phyloP scores from a whole-genome alignment of 345 rosid genomes.

The Sisymbrium irio region DNA sequence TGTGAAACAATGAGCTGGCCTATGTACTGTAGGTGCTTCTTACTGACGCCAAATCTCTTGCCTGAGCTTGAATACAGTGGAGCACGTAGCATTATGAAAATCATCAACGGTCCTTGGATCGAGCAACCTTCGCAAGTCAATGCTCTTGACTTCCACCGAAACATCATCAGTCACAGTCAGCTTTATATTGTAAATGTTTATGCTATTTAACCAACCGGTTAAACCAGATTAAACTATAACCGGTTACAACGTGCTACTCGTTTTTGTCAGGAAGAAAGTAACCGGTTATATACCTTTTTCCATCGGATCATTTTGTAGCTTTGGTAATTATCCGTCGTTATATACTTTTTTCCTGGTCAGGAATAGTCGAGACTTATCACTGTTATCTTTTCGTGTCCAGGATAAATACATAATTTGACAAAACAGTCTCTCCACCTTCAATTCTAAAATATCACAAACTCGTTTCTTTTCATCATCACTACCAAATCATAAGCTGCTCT shows the following conservation, averaged over 20 bases:
- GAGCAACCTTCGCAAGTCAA: constrained; percentile 55
- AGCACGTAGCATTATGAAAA: constrained; percentile 85
- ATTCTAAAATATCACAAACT: constrained; percentile 3
- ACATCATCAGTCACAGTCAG: too few relatives aligned
- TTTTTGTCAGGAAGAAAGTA: constrained; percentile 6
- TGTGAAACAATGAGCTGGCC: neutral
- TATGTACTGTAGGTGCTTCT: constrained; percentile 62
- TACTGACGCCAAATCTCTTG: constrained; percentile 85
- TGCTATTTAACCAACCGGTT: constrained; percentile 4
- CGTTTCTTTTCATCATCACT: constrained; percentile 3
- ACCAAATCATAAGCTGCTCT: neutral
- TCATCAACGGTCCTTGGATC: constrained; percentile 97
- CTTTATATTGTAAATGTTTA: neutral
- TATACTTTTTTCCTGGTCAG: constrained; percentile 2
- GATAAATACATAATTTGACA: neutral
- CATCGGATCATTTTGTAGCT: too few relatives aligned
- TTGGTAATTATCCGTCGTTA: too few relatives aligned
- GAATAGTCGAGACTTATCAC: neutral
- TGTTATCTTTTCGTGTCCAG: constrained; percentile 23
- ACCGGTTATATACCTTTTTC: too few relatives aligned
- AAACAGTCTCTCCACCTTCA: neutral
- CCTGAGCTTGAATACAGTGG: constrained; percentile 85
- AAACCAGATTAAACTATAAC: neutral
- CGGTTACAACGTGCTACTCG: neutral
- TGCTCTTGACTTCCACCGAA: constrained; percentile 18